Evolutionary conservation across 768 basidiomycete genomes (phyloP).

Genomic region (Boletus rex-veris): DNA sequence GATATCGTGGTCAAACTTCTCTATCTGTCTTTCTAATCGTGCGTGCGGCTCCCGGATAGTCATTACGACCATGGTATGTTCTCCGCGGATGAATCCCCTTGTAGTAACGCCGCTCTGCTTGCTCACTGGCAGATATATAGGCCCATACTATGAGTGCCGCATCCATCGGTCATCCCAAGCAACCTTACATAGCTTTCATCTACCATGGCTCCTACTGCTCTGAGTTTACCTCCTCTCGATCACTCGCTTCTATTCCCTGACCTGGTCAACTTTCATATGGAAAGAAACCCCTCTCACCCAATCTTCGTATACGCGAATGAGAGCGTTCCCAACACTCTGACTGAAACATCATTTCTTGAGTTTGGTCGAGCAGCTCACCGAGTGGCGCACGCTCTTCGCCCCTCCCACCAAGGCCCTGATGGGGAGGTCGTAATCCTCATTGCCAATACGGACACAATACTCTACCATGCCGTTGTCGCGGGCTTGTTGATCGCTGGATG

Average conservation of each 20-base stretch:
- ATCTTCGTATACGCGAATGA: constrained; percentile 18
- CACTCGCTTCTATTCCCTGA: constrained; percentile 23
- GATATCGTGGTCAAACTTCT: no score
- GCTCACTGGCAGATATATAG: constrained; percentile 13
- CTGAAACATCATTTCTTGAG: constrained; percentile 25
- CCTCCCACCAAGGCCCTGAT: constrained; percentile 24
- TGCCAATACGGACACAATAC: constrained; percentile 31
- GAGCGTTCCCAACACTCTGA: constrained; percentile 4
- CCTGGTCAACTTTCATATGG: constrained; percentile 23
- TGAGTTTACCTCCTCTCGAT: constrained; percentile 23
- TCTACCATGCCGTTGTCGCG: constrained; percentile 31
- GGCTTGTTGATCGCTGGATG: constrained; percentile 42
- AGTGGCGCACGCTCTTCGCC: constrained; percentile 40
- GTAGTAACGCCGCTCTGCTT: not conserved
- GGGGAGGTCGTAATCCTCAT: constrained; percentile 23
- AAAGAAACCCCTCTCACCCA: constrained; percentile 24
- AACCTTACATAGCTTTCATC: not conserved
- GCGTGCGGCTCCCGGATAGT: not conserved
- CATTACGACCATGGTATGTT: not conserved
- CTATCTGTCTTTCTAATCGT: not conserved
- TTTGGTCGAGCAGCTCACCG: constrained; percentile 30
- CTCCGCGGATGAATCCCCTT: not conserved
- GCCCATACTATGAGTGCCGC: not conserved
- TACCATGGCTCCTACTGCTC: not conserved
- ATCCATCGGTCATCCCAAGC: not conserved